Conservation (phyloP, 2,329 filamentous ascomycete species). For the Colletotrichum caudatum region DNA sequence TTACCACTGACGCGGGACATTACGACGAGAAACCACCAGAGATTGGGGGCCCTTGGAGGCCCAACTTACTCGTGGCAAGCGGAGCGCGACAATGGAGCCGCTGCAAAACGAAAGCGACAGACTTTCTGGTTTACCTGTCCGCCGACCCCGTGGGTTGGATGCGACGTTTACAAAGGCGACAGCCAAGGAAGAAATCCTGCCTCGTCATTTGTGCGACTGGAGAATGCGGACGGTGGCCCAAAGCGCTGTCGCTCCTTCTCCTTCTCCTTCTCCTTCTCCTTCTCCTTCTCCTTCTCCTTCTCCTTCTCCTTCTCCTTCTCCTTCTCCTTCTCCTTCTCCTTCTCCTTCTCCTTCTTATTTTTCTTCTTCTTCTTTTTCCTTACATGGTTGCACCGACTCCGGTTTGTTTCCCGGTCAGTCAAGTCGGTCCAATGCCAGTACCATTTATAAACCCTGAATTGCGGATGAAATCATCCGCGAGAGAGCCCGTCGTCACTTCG, state of each 20-base stretch:
- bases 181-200: slow-evolving; percentile 13
- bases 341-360: not conserved
- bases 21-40: not conserved
- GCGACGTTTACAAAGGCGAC: not conserved
- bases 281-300: too few relatives aligned
- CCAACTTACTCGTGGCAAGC: slow-evolving; percentile 1
- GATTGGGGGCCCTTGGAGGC: not conserved
- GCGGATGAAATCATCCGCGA: not conserved
- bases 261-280: too few relatives aligned
- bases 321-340: not conserved
- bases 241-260: not conserved
- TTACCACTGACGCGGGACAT: not conserved
- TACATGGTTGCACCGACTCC: not conserved
- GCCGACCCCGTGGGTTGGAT: not conserved
- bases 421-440: not conserved
- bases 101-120: not conserved
- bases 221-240: not conserved
- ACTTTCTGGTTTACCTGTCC: not conserved
- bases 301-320: not conserved
- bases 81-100: slow-evolving; percentile 1
- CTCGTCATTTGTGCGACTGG: not conserved
- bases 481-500: not conserved
- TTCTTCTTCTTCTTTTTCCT: not conserved
- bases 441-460: not conserved
- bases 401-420: not conserved